A percentile compares a stretch with the other conserved stretches of the same genome.
These are phyloP conservation scores for Lachancea fermentati DNA, from an alignment of 805 yeast species.

Conservation along the genomic window DNA sequence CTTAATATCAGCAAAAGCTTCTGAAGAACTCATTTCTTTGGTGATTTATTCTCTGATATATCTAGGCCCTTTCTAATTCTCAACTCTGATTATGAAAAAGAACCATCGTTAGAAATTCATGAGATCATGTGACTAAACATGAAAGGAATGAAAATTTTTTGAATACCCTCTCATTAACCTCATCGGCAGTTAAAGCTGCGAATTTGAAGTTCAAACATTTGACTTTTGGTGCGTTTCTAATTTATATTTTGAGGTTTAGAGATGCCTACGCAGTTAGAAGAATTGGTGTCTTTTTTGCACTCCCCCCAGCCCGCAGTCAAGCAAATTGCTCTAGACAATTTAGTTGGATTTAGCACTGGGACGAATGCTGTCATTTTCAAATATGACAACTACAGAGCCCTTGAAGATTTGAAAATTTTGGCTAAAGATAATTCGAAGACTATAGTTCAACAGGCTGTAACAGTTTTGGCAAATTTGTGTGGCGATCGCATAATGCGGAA, in stretches of 20 bases:
- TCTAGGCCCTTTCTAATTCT: no score
- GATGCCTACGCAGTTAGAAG: slow-evolving; percentile 51
- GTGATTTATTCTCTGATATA: background rate
- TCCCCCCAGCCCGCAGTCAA: slow-evolving; percentile 74
- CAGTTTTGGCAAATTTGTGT: slow-evolving; percentile 78
- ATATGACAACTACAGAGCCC: slow-evolving; percentile 62
- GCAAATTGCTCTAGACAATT: slow-evolving; percentile 77
- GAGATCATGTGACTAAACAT: no score
- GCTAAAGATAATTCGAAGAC: slow-evolving; percentile 49
- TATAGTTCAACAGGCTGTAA: slow-evolving; percentile 60
- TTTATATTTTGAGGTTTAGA: background rate
- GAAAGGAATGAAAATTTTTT: no score
- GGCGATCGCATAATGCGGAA: slow-evolving; percentile 61
- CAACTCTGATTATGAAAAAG: no score
- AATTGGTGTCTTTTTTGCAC: slow-evolving; percentile 73
- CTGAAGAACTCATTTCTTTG: slow-evolving; percentile 4
- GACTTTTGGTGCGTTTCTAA: slow-evolving; percentile 4
- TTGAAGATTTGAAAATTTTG: slow-evolving; percentile 62
- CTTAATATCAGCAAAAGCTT: slow-evolving; percentile 12
- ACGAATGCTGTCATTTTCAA: slow-evolving; percentile 60
- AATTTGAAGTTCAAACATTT: background rate
- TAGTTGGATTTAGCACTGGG: slow-evolving; percentile 77
- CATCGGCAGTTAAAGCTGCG: background rate
- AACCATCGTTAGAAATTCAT: no score
- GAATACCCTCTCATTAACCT: no score